Evolutionary conservation across 192 early-diverging fungal species (phyloP).

Genomic region (Linnemannia hyalina): DNA sequence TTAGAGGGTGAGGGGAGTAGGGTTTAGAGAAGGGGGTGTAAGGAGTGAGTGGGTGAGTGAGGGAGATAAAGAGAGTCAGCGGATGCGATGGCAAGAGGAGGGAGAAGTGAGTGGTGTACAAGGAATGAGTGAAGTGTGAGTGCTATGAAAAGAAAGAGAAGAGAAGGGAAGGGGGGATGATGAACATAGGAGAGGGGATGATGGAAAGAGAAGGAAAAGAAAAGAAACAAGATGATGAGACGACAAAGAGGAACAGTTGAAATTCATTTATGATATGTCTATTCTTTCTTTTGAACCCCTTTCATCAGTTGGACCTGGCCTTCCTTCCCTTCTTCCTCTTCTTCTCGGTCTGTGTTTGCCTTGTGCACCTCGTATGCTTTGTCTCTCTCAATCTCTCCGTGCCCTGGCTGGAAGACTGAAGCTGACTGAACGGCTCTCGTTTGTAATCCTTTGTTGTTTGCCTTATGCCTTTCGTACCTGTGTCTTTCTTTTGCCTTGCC

Average conservation of each 20-base stretch:
- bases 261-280: too few relatives aligned
- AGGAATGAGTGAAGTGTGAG: background rate
- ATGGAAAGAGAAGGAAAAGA: background rate
- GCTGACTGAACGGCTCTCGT: too few relatives aligned
- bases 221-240: conserved; percentile 8
- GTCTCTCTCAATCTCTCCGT: too few relatives aligned
- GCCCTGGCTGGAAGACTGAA: too few relatives aligned
- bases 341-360: too few relatives aligned
- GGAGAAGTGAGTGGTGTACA: background rate
- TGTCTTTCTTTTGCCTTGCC: too few relatives aligned
- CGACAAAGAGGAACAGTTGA: background rate
- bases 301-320: too few relatives aligned
- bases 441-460: too few relatives aligned
- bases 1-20: background rate
- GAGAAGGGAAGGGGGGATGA: background rate
- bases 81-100: background rate
- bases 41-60: background rate
- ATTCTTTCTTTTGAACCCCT: too few relatives aligned
- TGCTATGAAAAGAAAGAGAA: background rate
- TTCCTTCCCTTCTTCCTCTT: too few relatives aligned
- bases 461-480: too few relatives aligned
- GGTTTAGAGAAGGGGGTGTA: background rate
- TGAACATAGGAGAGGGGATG: background rate
- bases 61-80: background rate
- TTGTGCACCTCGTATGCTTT: too few relatives aligned